Base-by-base conservation (phyloP, 2,329 filamentous ascomycete genomes). In the Penicillium sp. region DNA sequence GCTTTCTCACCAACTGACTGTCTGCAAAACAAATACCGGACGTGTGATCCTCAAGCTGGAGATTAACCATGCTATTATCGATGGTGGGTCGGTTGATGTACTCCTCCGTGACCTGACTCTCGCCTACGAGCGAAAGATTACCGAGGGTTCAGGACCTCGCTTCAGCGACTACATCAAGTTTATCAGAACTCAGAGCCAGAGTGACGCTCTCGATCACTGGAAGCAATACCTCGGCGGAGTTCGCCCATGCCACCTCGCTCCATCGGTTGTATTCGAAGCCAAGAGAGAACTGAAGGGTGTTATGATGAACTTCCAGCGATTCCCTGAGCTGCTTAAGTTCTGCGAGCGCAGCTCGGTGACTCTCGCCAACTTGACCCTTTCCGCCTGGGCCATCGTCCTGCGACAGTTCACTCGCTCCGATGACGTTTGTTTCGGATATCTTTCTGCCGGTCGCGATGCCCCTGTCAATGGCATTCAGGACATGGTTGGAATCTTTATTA, bases 401-500 rank as follows among this genome's bases (percentile, higher is more conserved):
- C 66, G 65, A 27, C 60, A 63, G 5, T 70, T 71, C 49, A 75
- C 71, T 0, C 60, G 61, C 0, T 71, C 69, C 3, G 68, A 74
- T 31, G 75, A 78, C 49, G 69, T 79, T 12, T 75, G 70, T 29
- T 79, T 79, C 51, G 77, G 76, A 6, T 75, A 76, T 45, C 65
- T 75, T 4, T 71, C 72, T 9, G 73, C 76, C 19, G 75, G 77
- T 17, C 69, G 77, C 54, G 79, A 83, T 62, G 71, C 78, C 15
- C 77, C 78, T 3, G 68, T 83, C 9, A 66, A 74, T 6, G 74
- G 74, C 2, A 78, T 83, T 12, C 72, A 81, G 48, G 73, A 77
- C 27, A 77, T 77, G 21, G 76, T 82, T 43, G 81, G 81, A 4
- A 71, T 75, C 15, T 81, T 84, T 48, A 81, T 85, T 58, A 83